These are phyloP conservation scores for Thielaviopsis euricoi DNA, from an alignment of 2,329 filamentous ascomycete species.

Conservation along the genomic window DNA sequence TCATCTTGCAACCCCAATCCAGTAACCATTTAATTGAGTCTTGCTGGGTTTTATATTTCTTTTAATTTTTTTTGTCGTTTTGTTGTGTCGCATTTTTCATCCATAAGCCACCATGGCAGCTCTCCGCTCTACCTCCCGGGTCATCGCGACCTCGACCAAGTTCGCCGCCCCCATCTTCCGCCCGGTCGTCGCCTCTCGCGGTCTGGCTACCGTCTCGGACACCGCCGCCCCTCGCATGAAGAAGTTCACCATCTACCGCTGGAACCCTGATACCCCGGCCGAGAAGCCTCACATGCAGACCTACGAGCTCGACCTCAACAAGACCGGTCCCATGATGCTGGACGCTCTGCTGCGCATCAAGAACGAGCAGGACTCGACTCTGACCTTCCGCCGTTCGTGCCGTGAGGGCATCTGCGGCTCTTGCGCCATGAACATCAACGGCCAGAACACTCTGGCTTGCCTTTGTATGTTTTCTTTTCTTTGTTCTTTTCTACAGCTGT, in stretches of 20 bases:
- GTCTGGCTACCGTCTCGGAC: slow-evolving; percentile 40
- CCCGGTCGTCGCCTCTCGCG: slow-evolving; percentile 29
- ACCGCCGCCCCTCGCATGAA: slow-evolving; percentile 55
- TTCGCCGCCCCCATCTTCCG: slow-evolving; percentile 24
- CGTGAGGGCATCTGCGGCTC: slow-evolving; percentile 96
- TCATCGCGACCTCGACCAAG: slow-evolving; percentile 30
- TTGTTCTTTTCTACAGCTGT: neutral
- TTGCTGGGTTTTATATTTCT: neutral
- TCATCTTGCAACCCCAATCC: neutral
- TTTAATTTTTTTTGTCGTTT: neutral
- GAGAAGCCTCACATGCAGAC: slow-evolving; percentile 92
- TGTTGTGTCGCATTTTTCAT: neutral
- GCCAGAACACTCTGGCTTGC: slow-evolving; percentile 93
- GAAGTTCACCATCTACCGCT: slow-evolving; percentile 97
- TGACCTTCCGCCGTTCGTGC: slow-evolving; percentile 92
- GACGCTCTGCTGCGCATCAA: slow-evolving; percentile 96
- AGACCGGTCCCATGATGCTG: slow-evolving; percentile 97
- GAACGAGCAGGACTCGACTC: slow-evolving; percentile 92
- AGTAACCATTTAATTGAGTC: slow-evolving; percentile 1
- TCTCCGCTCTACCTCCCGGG: slow-evolving; percentile 41
- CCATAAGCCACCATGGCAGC: slow-evolving; percentile 33
- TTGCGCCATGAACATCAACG: slow-evolving; percentile 99
- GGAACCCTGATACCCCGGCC: slow-evolving; percentile 85
- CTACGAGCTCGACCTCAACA: slow-evolving; percentile 92
- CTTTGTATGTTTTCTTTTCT: slow-evolving; percentile 55